phyloP scores from a whole-genome alignment of 2,329 filamentous ascomycete genomes.

The Fusarium torulosum region DNA sequence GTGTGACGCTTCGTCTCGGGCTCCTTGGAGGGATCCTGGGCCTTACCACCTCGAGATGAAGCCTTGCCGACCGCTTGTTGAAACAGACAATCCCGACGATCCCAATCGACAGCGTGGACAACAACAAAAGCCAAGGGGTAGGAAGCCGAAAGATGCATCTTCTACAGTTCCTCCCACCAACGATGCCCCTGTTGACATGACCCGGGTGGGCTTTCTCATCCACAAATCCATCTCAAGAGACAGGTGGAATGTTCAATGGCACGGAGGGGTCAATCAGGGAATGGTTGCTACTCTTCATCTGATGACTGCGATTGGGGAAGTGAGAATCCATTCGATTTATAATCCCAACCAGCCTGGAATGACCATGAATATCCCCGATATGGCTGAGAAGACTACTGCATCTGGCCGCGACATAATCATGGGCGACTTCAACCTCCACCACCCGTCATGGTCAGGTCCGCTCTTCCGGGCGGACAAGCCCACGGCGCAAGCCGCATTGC shows the following conservation, averaged over 20 bases:
- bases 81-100: neutral
- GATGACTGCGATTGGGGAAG: neutral
- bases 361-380: neutral
- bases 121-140: too few relatives aligned
- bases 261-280: neutral
- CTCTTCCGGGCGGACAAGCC: neutral
- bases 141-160: too few relatives aligned
- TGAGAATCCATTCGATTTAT: constrained; percentile 15
- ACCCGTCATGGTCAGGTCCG: neutral
- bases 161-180: neutral
- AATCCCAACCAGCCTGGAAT: neutral
- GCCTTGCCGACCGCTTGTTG: neutral
- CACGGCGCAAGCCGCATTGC: neutral
- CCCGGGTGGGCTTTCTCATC: neutral
- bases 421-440: constrained; percentile 20
- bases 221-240: neutral
- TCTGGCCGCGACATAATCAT: neutral
- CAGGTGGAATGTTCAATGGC: neutral
- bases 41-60: neutral
- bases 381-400: neutral
- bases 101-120: neutral
- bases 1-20: neutral
- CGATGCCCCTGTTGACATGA: neutral
- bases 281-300: constrained; percentile 12
- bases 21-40: neutral